Evolutionary conservation across 2,329 filamentous ascomycete genomes (phyloP), one percentile per base, ranked within the genome.

Genomic region (Alternaria novae-zelandiae): DNA sequence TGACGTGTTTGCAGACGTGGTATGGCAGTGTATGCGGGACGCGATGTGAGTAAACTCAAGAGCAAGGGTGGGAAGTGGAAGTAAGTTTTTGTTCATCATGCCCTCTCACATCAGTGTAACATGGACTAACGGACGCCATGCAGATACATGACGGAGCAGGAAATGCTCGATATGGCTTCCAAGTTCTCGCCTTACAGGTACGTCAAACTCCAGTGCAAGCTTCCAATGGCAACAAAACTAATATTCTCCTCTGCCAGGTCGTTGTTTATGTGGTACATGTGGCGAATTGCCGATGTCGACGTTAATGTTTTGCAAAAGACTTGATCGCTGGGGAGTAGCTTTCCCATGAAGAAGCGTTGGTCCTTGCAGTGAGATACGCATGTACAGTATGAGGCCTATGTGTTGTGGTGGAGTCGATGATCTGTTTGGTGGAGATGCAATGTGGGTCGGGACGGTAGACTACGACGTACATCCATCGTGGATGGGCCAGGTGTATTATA

Each of bases 191-290:
- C 95, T 4, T 98, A 97, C 81, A 85, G 89, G 87, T 89, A 80
- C 74, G 82, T 82, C 3, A 11, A 67, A 61, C 59, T 69, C 62
- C 58, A 59, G 12, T 54, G 17, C 66, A 46, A 25, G 25, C 13
- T 57, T 32, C 43, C 36, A 26, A 53, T 61, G 44, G 13, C 41
- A 61, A 61, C 59, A 1, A 51, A 45, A 32, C 61, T 66, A 43
- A 58, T 12, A 26, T 5, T 20, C 17, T 10, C 17, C 17, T 2
- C 7, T 28, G 3, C 6, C 56, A 90, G 94, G 75, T 96, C 91
- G 72, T 78, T 97, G 46, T 97, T 97, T 75, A 97, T 97, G 94
- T 97, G 94, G 94, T 97, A 97, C 78, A 97, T 97, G 92, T 97
- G 95, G 94, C 85, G 91, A 63, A 89, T 95, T 11, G 91, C 91